These are phyloP conservation scores for Ambrosia trifida DNA, from an alignment of 129 eudicot genomes.

Conservation along the genomic window DNA sequence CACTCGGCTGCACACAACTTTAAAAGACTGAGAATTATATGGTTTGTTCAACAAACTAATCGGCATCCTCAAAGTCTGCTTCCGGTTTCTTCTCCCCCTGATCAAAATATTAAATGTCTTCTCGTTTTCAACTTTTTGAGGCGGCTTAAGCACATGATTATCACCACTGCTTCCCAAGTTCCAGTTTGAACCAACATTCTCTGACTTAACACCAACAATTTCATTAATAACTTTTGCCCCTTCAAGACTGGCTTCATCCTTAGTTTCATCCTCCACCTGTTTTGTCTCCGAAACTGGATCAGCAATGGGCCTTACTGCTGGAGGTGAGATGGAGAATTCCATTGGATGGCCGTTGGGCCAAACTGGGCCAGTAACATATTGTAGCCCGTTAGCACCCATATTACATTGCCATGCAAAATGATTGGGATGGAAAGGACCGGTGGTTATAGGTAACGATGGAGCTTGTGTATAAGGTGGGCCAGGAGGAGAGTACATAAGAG, in stretches of 20 bases:
- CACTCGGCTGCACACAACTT: constrained; percentile 82
- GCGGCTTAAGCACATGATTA: constrained; percentile 40
- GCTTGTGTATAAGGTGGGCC: constrained; percentile 81
- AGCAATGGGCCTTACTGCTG: constrained; percentile 60
- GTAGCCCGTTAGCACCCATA: constrained; percentile 57
- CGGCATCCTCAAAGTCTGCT: constrained; percentile 94
- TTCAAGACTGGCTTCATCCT: constrained; percentile 49
- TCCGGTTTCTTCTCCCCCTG: constrained; percentile 89
- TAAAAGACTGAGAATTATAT: constrained; percentile 80
- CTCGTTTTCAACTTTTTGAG: constrained; percentile 52
- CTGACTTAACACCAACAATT: constrained; percentile 44
- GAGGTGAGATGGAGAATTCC: constrained; percentile 76
- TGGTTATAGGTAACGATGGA: constrained; percentile 62
- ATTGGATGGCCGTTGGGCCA: constrained; percentile 81
- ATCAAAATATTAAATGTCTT: constrained; percentile 81
- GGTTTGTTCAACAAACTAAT: constrained; percentile 85
- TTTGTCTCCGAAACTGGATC: constrained; percentile 48
- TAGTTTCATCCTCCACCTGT: constrained; percentile 46
- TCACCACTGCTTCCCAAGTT: constrained; percentile 35
- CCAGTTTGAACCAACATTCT: constrained; percentile 40
- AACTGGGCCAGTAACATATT: constrained; percentile 69
- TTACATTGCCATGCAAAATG: constrained; percentile 86
- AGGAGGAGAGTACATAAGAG: constrained; percentile 86
- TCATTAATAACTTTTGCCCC: constrained; percentile 45
- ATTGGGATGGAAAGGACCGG: constrained; percentile 67